phyloP scores from a whole-genome alignment of 345 rosid species.

The Populus tremula region DNA sequence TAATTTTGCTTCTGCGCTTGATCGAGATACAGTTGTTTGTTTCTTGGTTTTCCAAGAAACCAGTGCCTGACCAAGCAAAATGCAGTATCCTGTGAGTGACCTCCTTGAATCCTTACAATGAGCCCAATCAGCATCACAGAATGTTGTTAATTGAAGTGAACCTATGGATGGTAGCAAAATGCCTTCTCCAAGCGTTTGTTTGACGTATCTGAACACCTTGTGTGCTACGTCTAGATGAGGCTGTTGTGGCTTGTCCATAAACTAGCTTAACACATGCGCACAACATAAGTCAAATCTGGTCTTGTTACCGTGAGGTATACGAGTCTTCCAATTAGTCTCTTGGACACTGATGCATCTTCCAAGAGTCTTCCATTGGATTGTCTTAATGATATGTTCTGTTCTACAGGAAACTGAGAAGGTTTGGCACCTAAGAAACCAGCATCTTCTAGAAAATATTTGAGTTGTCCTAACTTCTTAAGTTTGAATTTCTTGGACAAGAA shows the following conservation, averaged over 20 bases:
- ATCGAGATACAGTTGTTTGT: not conserved
- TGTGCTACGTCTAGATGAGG: not conserved
- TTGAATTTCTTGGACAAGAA: not conserved
- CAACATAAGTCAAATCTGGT: not conserved
- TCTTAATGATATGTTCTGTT: not conserved
- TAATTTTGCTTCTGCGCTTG: not conserved
- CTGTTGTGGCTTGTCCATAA: not conserved
- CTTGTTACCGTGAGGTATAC: not conserved
- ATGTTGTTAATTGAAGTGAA: no score
- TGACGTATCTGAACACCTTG: not conserved
- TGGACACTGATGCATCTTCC: not conserved
- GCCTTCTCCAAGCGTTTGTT: not conserved
- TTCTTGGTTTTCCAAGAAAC: not conserved
- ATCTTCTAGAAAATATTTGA: constrained; percentile 3
- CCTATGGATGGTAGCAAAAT: no score
- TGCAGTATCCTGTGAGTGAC: not conserved
- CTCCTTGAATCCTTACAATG: not conserved
- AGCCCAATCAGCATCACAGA: no score
- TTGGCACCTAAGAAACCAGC: no score
- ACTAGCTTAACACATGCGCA: not conserved
- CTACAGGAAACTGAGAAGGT: not conserved
- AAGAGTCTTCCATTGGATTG: not conserved
- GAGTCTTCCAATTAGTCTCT: not conserved
- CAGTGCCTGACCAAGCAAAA: not conserved
- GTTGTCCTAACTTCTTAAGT: not conserved